These are phyloP conservation scores for Huntiella moniliformis DNA, from an alignment of 2,329 filamentous ascomycete genomes.

Conservation along the genomic window DNA sequence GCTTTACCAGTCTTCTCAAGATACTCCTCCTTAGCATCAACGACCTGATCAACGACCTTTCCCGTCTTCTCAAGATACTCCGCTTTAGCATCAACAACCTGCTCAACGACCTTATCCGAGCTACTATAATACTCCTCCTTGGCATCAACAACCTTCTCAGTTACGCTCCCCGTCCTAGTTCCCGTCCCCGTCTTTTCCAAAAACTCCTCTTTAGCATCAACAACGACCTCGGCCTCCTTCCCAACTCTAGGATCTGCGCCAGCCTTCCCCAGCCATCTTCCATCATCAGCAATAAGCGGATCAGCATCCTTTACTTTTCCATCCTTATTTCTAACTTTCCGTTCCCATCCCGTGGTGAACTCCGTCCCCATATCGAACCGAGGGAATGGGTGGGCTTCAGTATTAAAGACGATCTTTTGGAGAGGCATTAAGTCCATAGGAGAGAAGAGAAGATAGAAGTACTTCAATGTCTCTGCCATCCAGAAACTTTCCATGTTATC, in stretches of 20 bases:
- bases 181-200: neutral
- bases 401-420: slow-evolving; percentile 81
- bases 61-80: neutral
- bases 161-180: neutral
- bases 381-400: slow-evolving; percentile 81
- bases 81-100: neutral
- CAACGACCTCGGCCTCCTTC: neutral
- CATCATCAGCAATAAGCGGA: neutral
- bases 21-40: neutral
- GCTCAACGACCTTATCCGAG: too few relatives aligned
- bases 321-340: slow-evolving; percentile 39
- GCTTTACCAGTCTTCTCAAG: too few relatives aligned
- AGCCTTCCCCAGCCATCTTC: neutral
- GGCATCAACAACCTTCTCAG: neutral
- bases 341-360: slow-evolving; percentile 65
- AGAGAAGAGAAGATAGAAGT: slow-evolving; percentile 89
- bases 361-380: slow-evolving; percentile 63
- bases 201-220: neutral
- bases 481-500: slow-evolving; percentile 99
- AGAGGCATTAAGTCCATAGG: slow-evolving; percentile 65
- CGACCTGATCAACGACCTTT: neutral
- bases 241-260: neutral
- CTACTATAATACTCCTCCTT: neutral
- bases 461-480: slow-evolving; percentile 96
- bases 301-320: slow-evolving; percentile 21